Conservation (phyloP, 1,284 basidiomycete species). For the Cryptococcus depauperatus region DNA sequence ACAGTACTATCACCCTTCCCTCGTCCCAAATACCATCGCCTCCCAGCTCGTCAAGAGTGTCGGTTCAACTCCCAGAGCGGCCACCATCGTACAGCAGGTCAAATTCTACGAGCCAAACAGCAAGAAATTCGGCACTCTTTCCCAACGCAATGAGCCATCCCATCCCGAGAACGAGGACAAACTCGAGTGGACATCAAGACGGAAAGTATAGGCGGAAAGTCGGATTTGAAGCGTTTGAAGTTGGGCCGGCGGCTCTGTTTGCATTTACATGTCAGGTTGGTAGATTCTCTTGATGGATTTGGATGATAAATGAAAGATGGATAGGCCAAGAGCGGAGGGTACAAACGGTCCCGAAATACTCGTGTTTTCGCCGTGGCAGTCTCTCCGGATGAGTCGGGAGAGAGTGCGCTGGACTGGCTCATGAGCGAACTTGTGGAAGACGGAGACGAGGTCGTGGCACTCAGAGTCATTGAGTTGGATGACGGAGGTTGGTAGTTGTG, state of each 20-base stretch:
- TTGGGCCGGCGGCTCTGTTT: constrained; percentile 49
- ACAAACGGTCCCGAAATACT: constrained; percentile 67
- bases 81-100: not conserved
- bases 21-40: constrained; percentile 4
- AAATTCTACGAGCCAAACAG: not conserved
- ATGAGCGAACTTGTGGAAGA: constrained; percentile 81
- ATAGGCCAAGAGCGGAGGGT: constrained; percentile 75
- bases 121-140: constrained; percentile 6
- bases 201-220: constrained; percentile 73
- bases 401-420: constrained; percentile 79
- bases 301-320: not conserved
- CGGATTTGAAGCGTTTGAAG: constrained; percentile 72
- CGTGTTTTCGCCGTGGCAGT: constrained; percentile 86
- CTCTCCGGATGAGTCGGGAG: constrained; percentile 77
- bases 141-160: constrained; percentile 17
- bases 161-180: constrained; percentile 29
- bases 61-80: constrained; percentile 11
- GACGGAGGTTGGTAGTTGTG: constrained; percentile 53
- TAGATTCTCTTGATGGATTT: not conserved
- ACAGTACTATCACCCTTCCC: constrained; percentile 4
- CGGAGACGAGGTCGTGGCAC: constrained; percentile 88
- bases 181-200: constrained; percentile 29
- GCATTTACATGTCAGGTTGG: constrained; percentile 48
- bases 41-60: constrained; percentile 9
- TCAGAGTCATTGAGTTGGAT: constrained; percentile 79